Base-by-base conservation (phyloP, 2,329 filamentous ascomycete genomes). In the Pseudogymnoascus sp. region DNA sequence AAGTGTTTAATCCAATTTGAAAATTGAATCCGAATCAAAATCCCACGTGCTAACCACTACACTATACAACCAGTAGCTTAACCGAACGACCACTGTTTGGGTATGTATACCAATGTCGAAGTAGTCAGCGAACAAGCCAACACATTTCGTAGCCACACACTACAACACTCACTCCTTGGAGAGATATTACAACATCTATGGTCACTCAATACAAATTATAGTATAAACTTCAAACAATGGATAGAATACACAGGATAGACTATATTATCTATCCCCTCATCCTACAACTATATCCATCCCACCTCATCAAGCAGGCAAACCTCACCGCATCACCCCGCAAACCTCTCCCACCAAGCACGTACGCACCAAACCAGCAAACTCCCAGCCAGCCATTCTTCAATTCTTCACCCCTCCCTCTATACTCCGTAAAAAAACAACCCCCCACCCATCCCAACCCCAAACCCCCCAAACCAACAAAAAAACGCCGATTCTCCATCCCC, bases 1-100 rank as follows among this genome's bases (percentile, higher is more conserved):
- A 50, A 50, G 21, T 50, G 44, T 50, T 50, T 50, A 26, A 26
- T 26, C 21, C 44, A 50, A 50, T 50, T 50, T 50, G 21, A 15
- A 50, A 26, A 50, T 44, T 50, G 44, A 5, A 50, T 50, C 44
- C 44, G 44, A 50, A 50, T 50, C 44, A 50, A 50, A 50, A 50
- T 50, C 44, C 44, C 44, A 50, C 44, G 44, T 50, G 44, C 44
- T 50, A 50, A 50, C 44, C 44, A 50, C 44, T 50, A 50, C 44
- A 50, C 44, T 50, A 50, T 50, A 50, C 44, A 50, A 50, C 44
- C 44, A n/a, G 21, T 23, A 19, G 6, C 19, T 23, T 44, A 23
- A 23, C 10, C 42, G 42, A 23, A 13, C 5, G 42, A 21, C 11
- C 2, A 7, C 2, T 44, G 19, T 21, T 44, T 2, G 5, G 5